A percentile compares a stretch with the other conserved stretches of the same genome.
phyloP scores from a whole-genome alignment of 306 rosid genomes.

The Cyclanthera cordifolia region DNA sequence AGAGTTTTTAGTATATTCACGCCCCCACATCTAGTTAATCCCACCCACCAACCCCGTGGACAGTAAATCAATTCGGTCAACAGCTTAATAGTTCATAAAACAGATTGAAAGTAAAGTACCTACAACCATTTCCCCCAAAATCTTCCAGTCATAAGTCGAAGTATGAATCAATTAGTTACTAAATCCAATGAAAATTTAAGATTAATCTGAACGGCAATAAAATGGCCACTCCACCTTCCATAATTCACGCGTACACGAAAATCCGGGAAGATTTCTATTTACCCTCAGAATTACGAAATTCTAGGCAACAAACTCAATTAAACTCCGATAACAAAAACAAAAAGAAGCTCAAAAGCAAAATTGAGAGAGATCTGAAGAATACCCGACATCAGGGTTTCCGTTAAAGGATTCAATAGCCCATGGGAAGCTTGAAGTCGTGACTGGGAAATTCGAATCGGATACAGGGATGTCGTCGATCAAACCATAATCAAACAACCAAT shows the following conservation, averaged over 20 bases:
- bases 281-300: no score
- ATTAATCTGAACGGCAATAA: not conserved
- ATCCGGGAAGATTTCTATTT: no score
- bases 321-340: not conserved
- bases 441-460: conserved; percentile 42
- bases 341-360: not conserved
- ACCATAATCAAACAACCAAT: conserved; percentile 71
- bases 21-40: not conserved
- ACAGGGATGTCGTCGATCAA: conserved; percentile 70
- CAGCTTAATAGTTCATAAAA: not conserved
- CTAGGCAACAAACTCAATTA: not conserved
- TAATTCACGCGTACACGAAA: no score
- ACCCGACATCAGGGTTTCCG: conserved; percentile 45
- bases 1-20: not conserved
- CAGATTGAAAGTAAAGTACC: not conserved
- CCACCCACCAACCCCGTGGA: not conserved
- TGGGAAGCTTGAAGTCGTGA: conserved; percentile 41
- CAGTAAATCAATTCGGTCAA: not conserved
- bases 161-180: not conserved
- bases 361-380: not conserved
- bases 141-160: not conserved
- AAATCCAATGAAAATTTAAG: not conserved
- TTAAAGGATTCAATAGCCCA: conserved; percentile 55
- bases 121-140: not conserved
- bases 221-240: not conserved